Base-by-base conservation (phyloP, 225 moss, liverwort and hornwort species). In the Asterella californica region DNA sequence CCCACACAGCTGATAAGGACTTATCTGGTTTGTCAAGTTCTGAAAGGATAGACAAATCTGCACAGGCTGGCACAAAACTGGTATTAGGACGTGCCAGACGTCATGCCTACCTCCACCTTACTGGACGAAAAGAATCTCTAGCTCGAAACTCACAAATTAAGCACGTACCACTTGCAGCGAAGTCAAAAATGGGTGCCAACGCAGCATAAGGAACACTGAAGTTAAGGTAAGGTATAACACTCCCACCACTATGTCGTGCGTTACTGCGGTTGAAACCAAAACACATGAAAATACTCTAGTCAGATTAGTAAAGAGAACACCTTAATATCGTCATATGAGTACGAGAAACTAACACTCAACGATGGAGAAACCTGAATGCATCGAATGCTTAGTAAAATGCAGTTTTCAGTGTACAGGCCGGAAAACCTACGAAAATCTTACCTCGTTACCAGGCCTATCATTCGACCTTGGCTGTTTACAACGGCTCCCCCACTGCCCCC, bases 401-500 rank as follows among this genome's bases (percentile, higher is more conserved):
- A 65, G 36, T 18, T 1, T 34, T 17, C 34, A 36, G 33, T 10
- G 36, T 1, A 52, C 17, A 37, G 15, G 36, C 67, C 15, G 67
- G 67, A 36, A 36, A 9, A 46, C 11, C 30, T 65, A 53, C 63
- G 24, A 4, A 33, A 17, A 0, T 45, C 18, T 42, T 83, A 96
- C 96, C 96, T 99, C 74, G 97, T 99, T 25, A 99, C 97, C 80
- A 99, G 72, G 54, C 94, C 97, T 83, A 99, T 99, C 92, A 99
- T 85, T 76, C 89, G 89, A 69, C 97, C 97, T 83, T 90, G 85
- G 75, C 93, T 91, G 82, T 95, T 99, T 27, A 99, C 94, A 67
- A 99, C 97, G 79, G 94, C 94, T 83, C 97, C 97, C 53, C 97
- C 97, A 85, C 97, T 99, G 70, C 97, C 94, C 48, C 97, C 97